Base-by-base conservation (phyloP, 192 early-diverging fungal species). In the Kickxella alabastrina region DNA sequence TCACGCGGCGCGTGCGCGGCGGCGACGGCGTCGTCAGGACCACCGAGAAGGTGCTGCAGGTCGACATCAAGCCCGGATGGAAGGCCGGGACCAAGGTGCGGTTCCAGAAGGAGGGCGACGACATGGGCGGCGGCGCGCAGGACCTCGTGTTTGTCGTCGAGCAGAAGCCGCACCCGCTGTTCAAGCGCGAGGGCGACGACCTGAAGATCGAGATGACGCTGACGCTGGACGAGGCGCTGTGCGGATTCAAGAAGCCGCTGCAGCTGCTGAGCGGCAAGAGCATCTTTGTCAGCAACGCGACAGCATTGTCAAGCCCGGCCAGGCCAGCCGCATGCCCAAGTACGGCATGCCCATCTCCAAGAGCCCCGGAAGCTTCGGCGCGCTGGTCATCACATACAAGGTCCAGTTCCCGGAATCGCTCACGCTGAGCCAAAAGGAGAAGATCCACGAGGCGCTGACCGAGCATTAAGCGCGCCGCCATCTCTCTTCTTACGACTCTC, bases 1-100 rank as follows among this genome's bases (percentile, higher is more conserved):
- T 99, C 32, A 92, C 84, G 13, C 83, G 90, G 36, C 84, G 83
- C 41, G 75, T 80, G 9, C 57, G 31, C 7, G 40, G 28, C 37
- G 32, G 52, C 6, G 23, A 14, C 4, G 82, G 83, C 21, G 51
- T 52, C 13, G 23, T 59, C 21, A 43, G 66, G 0, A 45, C 80
- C 0, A 48, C 79, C 0, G 92, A 95, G 52, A 94, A 97, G 75
- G 77, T 94, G 12, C 75, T 99, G 8, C 79, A 79, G 43, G 78
- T 99, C 39, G 71, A 88, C 46, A 69, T 99, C 72, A 93, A 90
- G 64, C 85, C 92, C 10, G 96, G 96, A 3, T 93, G 95, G 93
- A 97, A 99, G 75, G 90, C 92, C 12, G 96, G 96, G 14, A 94
- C 96, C 52, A 99, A 97, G 73, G 85, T 99, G 65, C 85, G 85